phyloP scores from a whole-genome alignment of 2,329 filamentous ascomycete species.

The Xylariaceae sp. region DNA sequence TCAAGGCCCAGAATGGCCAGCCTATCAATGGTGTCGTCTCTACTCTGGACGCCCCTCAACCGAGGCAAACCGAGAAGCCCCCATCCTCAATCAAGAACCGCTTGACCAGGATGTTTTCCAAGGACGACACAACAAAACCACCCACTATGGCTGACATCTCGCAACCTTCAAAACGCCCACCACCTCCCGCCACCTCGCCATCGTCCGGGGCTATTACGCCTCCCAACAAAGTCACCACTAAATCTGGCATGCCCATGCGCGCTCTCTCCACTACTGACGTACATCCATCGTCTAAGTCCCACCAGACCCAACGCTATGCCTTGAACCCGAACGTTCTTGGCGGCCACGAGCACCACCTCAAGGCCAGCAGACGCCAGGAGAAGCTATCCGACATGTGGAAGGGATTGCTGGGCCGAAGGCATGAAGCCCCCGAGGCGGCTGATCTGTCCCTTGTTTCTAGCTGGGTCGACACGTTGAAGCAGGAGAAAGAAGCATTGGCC shows the following conservation, averaged over 20 bases:
- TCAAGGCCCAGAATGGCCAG: conserved; percentile 30
- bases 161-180: conserved; percentile 24
- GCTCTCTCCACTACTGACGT: conserved; percentile 25
- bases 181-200: conserved; percentile 26
- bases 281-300: conserved; percentile 28
- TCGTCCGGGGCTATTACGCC: conserved; percentile 33
- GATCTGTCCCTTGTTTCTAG: conserved; percentile 90
- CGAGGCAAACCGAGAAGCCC: conserved; percentile 47
- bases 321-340: conserved; percentile 53
- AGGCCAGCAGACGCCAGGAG: conserved; percentile 86
- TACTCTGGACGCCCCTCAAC: conserved; percentile 31
- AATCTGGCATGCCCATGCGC: conserved; percentile 29
- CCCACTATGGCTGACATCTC: conserved; percentile 34
- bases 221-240: too few relatives aligned
- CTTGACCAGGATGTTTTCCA: conserved; percentile 62
- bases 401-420: conserved; percentile 79
- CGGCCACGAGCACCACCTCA: conserved; percentile 82
- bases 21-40: conserved; percentile 28
- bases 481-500: conserved; percentile 74
- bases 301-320: conserved; percentile 46
- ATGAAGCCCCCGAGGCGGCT: conserved; percentile 69
- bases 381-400: conserved; percentile 92
- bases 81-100: conserved; percentile 63
- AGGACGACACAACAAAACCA: conserved; percentile 42
- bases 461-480: conserved; percentile 92